Evolutionary conservation across 768 basidiomycete species (phyloP), one percentile per base, ranked within the genome.

Genomic region (Cystobasidium ongulense): DNA sequence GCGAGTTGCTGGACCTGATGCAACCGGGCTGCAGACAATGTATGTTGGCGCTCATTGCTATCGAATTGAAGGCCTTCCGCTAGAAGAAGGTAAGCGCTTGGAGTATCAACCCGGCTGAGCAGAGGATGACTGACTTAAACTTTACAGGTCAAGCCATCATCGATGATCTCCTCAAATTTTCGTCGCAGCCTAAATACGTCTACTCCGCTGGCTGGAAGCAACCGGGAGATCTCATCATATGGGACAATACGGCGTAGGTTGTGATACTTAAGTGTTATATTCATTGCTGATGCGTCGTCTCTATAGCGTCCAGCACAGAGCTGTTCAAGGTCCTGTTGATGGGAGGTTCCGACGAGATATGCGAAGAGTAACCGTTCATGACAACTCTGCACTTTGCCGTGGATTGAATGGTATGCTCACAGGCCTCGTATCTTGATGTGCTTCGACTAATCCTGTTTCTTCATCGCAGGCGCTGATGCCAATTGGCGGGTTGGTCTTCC

Each of bases 331-430:
- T 13, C 57, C 57, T 5, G 57, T 59, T 10, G 57, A 59, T 23
- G 57, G 57, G 23, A 59, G 29, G 57, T 59, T 59, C 57, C 57
- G 57, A 15, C 57, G 57, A 4, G 57, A 59, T 21, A 59, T 59
- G 57, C 57, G 57, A 13, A 17, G 57, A 27, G 33, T 35, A 2
- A 59, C 57, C 29, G 57, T 59, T 29, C 57, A 59, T 31, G 57
- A 59, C 33, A 27, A 59, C 29, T 59, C 57, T 4, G 29, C 15
- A 13, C 57, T 59, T 13, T 59, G 57, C 27, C 25, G 57, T 29
- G 57, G 57, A 17, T 27, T 59, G 4, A 59, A 59, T 29, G 57
- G 57, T 59, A 59, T 35, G 57, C 29, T 13, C 5, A 27, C 15
- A 3, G 33, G 25, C 17, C 57, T 59, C 13, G 8, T 15, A 15